Conservation (phyloP, 768 basidiomycete genomes). For the Boletales sp. region DNA sequence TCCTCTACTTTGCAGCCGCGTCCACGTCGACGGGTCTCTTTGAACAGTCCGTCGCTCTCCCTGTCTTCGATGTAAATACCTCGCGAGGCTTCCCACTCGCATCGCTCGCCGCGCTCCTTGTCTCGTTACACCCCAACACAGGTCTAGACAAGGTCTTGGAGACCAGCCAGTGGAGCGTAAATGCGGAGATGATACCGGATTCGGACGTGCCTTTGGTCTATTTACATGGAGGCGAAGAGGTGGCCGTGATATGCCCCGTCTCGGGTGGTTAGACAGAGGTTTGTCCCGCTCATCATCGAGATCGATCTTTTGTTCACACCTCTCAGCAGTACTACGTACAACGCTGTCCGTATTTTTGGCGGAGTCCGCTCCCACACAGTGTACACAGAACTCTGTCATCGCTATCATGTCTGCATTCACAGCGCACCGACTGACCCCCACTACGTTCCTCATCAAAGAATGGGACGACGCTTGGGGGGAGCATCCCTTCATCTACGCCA, state of each 20-base stretch:
- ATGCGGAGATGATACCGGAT: conserved; percentile 75
- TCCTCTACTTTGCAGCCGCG: conserved; percentile 59
- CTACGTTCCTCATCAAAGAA: conserved; percentile 46
- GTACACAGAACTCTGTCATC: too few relatives aligned
- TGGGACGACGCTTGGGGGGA: conserved; percentile 50
- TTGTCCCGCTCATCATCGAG: too few relatives aligned
- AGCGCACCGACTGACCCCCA: conserved; percentile 31
- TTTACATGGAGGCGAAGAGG: conserved; percentile 69
- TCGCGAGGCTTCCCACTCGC: conserved; percentile 41
- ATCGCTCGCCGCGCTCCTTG: conserved; percentile 48
- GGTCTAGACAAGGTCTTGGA: conserved; percentile 51
- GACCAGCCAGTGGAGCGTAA: conserved; percentile 72
- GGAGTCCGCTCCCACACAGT: too few relatives aligned
- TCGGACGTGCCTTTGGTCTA: conserved; percentile 34
- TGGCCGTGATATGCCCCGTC: conserved; percentile 78
- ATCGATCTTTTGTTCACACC: too few relatives aligned
- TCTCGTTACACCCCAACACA: conserved; percentile 50
- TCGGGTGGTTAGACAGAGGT: conserved; percentile 56
- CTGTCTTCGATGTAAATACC: conserved; percentile 16
- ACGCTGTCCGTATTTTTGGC: too few relatives aligned
- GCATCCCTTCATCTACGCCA: conserved; percentile 54
- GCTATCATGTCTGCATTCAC: conserved; percentile 25
- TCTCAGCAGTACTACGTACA: too few relatives aligned
- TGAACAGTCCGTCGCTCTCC: conserved; percentile 51
- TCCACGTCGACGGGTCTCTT: conserved; percentile 65